Base-by-base conservation (phyloP, 140 eudicot species). In the Anethum foeniculum region DNA sequence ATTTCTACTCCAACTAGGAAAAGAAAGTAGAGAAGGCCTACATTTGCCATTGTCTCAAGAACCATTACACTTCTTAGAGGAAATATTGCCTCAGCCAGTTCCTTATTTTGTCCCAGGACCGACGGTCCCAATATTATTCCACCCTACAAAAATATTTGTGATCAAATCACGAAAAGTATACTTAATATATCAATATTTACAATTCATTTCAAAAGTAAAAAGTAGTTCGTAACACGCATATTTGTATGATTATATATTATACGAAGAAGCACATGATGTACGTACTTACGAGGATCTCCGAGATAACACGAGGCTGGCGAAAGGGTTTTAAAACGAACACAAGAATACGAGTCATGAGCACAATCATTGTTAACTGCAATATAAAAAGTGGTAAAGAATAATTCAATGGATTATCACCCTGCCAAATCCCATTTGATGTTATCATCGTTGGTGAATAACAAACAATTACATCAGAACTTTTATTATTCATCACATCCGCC, bases 221-320 rank as follows among this genome's bases (percentile, higher is more conserved):
- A n/a, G n/a, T n/a, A n/a, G n/a, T n/a, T 34, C 38, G 38, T 34
- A 34, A 34, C 38, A 34, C 38, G 38, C 38, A 34, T 34, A 34
- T 34, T 1, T 34, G 38, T 34, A 34, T 34, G 38, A 34, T 34
- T 34, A 34, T 34, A 60, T n/a, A 60, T 21, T 1, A 21, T 23
- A 39, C 43, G 43, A 39, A 39, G 43, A 39, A 23, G 38, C 38
- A 34, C 4, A 60, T 60, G 32, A 60, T 60, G 32, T n/a, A 25
- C n/a, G 3, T n/a, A 65, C 74, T 67, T 67, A 67, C 74, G 43
- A 67, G 43, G 74, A 67, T 67, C n/a, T 67, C 74, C 1, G 74
- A 67, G 23, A 67, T 67, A 14, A 67, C 74, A 67, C 74, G 74
- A 67, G 74, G 74, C 74, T 67, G 74, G 74, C 74, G 74, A 32